Conservation (phyloP, 176 grass and related monocot genomes). For the Musa schizocarpa region DNA sequence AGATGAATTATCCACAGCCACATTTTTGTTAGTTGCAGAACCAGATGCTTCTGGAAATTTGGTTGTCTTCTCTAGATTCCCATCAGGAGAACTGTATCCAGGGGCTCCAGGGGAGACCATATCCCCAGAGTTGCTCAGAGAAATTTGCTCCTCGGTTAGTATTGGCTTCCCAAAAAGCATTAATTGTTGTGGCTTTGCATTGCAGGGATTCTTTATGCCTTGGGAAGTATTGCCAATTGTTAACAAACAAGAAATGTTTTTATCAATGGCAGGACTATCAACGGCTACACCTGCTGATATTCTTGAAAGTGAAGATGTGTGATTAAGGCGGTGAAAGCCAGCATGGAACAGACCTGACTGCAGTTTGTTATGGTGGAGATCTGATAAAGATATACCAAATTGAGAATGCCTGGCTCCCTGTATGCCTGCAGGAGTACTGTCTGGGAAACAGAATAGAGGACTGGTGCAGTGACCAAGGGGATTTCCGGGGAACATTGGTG, state of each 20-base stretch:
- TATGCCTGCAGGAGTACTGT: constrained; percentile 88
- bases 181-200: constrained; percentile 43
- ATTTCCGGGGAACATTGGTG: constrained; percentile 44
- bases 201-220: constrained; percentile 45
- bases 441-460: constrained; percentile 60
- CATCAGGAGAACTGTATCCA: constrained; percentile 39
- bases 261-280: constrained; percentile 30
- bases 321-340: constrained; percentile 42
- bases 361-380: constrained; percentile 69
- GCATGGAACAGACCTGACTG: constrained; percentile 48
- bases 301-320: constrained; percentile 30
- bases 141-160: constrained; percentile 80
- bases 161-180: constrained; percentile 91
- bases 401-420: constrained; percentile 99
- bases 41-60: constrained; percentile 33
- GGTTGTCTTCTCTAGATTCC: constrained; percentile 25
- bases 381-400: constrained; percentile 86
- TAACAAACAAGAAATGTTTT: constrained; percentile 72
- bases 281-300: constrained; percentile 47
- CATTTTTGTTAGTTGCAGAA: constrained; percentile 34
- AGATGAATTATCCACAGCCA: constrained; percentile 26
- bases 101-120: constrained; percentile 3
- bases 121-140: constrained; percentile 31
- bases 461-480: constrained; percentile 33
- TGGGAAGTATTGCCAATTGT: constrained; percentile 65